Base-by-base conservation (phyloP, 2,329 filamentous ascomycete genomes). In the Paracoccidioides lutzii region DNA sequence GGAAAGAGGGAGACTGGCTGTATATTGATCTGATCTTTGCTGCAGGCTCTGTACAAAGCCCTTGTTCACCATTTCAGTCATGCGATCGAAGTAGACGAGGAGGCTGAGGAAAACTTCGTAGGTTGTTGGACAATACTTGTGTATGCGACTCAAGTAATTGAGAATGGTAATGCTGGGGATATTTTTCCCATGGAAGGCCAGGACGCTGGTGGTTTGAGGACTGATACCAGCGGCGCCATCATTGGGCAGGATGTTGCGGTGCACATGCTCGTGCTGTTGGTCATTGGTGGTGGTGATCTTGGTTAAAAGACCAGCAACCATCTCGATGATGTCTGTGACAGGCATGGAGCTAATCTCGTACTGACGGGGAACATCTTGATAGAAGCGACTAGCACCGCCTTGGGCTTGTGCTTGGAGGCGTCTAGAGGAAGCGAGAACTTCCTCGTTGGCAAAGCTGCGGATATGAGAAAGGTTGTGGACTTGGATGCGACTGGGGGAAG, bases 331-430 rank as follows among this genome's bases (percentile, higher is more conserved):
- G 67, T 98, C 91, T 61, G 86, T 83, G 55, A 97, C 94, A 53
- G 93, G 93, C 91, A 98, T 97, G 54, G 83, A 87, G 73, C 90
- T 96, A 64, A 98, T 96, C 71, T 97, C 93, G 69, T 95, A 98
- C 67, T 84, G 81, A 55, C 79, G 78, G 2, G 75, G 74, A 28
- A 73, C 66, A 58, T 81, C 79, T 54, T 77, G 45, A 10, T 22
- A 75, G 37, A 71, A 65, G 5, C 42, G 45, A 2, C 54, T 37
- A 30, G 40, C 52, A 30, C 14, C 43, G 30, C 45, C 45, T 22
- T 48, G 45, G 45, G 5, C 32, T 49, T 46, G 22, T 12, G 40
- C 10, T 50, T 33, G 22, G 14, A 45, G 67, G 45, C 73, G 69
- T 59, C 73, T 58, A 43, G 73, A 78, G 69, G 72, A 78, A 71